A percentile compares a stretch with the other conserved stretches of the same genome.
Evolutionary conservation across 345 rosid species (phyloP).

Genomic region (Eucalyptus albens): DNA sequence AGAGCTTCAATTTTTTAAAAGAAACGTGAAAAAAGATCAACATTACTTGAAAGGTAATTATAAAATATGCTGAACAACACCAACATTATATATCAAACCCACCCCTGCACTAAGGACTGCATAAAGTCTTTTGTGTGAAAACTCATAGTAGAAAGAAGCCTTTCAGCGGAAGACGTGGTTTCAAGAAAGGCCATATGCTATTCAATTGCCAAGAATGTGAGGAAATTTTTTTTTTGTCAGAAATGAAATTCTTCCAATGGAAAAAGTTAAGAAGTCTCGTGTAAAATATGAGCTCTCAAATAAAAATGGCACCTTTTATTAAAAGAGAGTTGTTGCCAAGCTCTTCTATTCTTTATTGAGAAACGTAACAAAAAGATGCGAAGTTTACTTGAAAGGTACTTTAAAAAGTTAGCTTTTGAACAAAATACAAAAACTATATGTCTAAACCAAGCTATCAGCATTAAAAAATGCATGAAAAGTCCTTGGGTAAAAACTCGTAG

Average conservation of each 20-base stretch:
- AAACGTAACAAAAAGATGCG: neutral
- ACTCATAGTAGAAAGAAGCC: neutral
- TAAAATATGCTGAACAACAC: neutral
- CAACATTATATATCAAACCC: neutral
- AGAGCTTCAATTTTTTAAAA: neutral
- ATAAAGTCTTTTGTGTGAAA: neutral
- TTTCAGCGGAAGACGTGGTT: neutral
- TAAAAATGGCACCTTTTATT: no score
- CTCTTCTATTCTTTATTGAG: neutral
- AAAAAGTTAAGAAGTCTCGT: no score
- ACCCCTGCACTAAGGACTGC: neutral
- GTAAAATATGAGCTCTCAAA: no score
- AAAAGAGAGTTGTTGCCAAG: neutral
- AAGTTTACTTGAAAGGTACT: neutral
- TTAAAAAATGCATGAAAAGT: neutral
- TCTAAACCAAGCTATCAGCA: neutral
- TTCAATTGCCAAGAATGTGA: neutral
- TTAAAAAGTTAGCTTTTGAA: neutral
- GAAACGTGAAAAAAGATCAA: neutral
- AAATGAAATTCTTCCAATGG: neutral
- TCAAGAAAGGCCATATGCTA: neutral
- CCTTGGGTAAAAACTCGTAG: neutral
- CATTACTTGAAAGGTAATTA: neutral
- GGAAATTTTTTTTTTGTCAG: neutral
- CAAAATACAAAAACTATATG: neutral